A percentile compares a stretch with the other conserved stretches of the same genome.
Evolutionary conservation across 2,329 filamentous ascomycete genomes (phyloP).

Genomic region (Fusarium sarcochroum): DNA sequence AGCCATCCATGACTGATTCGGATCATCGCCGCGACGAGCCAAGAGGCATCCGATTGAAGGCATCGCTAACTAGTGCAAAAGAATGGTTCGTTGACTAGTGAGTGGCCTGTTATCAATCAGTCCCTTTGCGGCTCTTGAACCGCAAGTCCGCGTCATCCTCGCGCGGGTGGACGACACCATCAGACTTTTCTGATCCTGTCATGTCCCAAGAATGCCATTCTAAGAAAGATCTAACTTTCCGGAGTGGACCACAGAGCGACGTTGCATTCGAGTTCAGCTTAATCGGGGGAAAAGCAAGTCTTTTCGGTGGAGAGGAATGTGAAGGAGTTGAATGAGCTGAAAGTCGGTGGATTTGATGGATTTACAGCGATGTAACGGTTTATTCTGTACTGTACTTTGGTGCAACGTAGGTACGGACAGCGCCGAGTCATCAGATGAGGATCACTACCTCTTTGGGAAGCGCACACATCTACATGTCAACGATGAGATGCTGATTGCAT

Average conservation of each 20-base stretch:
- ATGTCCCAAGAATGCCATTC: background rate
- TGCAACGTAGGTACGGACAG: conserved; percentile 1
- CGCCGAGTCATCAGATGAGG: conserved; percentile 4
- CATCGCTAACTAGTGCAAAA: background rate
- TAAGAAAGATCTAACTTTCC: background rate
- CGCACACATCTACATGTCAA: background rate
- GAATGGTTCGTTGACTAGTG: background rate
- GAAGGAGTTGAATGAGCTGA: background rate
- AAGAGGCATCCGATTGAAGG: background rate
- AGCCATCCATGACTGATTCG: background rate
- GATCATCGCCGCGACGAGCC: background rate
- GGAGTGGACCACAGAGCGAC: background rate
- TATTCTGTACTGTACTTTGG: background rate
- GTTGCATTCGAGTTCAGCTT: background rate
- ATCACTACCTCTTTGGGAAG: conserved; percentile 4
- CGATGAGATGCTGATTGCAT: conserved; percentile 9
- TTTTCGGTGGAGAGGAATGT: background rate
- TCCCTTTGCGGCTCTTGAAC: conserved; percentile 10
- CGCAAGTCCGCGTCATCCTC: conserved; percentile 29
- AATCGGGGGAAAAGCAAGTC: background rate
- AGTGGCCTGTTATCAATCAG: conserved; percentile 38
- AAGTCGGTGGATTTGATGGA: background rate
- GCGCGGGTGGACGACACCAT: too few species aligned
- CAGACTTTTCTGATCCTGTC: background rate
- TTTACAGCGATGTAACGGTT: background rate